Conservation (phyloP, 768 basidiomycete species). For the Termitomyces sp. region DNA sequence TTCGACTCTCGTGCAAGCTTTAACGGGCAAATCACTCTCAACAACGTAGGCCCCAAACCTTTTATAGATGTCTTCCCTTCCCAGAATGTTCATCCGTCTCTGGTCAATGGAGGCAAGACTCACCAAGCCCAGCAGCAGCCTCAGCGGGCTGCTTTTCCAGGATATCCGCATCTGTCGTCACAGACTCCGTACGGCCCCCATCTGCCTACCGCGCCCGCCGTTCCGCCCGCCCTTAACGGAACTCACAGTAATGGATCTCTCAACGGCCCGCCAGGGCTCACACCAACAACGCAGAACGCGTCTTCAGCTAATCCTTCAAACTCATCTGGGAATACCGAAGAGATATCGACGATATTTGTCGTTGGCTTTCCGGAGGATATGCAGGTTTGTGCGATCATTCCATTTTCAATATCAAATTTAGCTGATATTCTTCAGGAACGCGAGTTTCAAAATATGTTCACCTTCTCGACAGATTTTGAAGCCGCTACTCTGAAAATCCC, state of each 20-base stretch:
- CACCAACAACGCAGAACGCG: conserved; percentile 22
- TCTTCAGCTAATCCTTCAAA: conserved; percentile 21
- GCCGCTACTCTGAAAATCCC: conserved; percentile 98
- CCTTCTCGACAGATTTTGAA: conserved; percentile 93
- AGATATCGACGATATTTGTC: conserved; percentile 96
- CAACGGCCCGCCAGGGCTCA: conserved; percentile 20
- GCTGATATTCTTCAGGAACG: conserved; percentile 66
- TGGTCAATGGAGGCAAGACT: conserved; percentile 18
- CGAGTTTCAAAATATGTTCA: conserved; percentile 99
- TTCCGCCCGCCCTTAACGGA: conserved; percentile 20
- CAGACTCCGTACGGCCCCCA: conserved; percentile 79
- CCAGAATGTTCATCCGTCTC: conserved; percentile 18
- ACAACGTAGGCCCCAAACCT: conserved; percentile 23
- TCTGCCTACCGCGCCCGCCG: conserved; percentile 36
- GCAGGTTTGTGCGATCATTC: conserved; percentile 57
- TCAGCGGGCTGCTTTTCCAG: conserved; percentile 25
- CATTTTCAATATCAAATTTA: conserved; percentile 4
- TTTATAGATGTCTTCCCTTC: conserved; percentile 27
- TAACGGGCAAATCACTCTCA: conserved; percentile 21
- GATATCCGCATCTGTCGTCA: conserved; percentile 51
- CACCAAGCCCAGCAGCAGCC: conserved; percentile 23
- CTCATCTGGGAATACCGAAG: conserved; percentile 53
- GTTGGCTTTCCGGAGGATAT: conserved; percentile 99
- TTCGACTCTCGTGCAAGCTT: conserved; percentile 35
- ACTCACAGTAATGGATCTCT: conserved; percentile 15